phyloP scores from a whole-genome alignment of 148 eudicot species.

The Suaeda aralocaspica region DNA sequence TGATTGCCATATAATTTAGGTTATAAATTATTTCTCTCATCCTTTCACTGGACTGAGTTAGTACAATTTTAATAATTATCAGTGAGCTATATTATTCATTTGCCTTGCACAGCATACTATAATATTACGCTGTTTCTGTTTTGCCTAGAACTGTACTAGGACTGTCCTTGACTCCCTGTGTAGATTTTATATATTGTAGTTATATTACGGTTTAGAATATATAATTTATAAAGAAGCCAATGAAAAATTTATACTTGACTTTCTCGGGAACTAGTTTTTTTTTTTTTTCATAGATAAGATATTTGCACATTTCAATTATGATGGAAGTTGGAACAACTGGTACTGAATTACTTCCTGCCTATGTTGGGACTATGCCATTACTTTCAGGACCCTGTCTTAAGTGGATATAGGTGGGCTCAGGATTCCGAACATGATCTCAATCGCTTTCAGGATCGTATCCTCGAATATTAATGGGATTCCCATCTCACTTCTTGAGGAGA shows the following conservation, averaged over 20 bases:
- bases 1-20: no score
- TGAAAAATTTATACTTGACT: neutral
- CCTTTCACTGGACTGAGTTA: no score
- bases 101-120: neutral
- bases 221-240: neutral
- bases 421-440: neutral
- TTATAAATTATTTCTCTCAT: no score
- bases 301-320: neutral
- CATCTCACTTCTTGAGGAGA: neutral
- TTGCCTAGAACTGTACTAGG: neutral
- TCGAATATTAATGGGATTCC: neutral
- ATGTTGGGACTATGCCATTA: neutral
- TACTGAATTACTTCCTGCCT: neutral
- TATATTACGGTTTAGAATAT: neutral
- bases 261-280: neutral
- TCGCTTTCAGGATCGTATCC: neutral
- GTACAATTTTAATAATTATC: no score
- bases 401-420: neutral
- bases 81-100: no score
- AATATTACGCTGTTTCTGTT: neutral
- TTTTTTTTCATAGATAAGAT: neutral
- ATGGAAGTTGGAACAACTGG: neutral
- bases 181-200: neutral
- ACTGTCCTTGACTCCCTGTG: no score
- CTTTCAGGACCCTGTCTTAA: neutral